Evolutionary conservation across 352 stramenopile genomes (phyloP).

Genomic region (Elongisporangium anandrum): DNA sequence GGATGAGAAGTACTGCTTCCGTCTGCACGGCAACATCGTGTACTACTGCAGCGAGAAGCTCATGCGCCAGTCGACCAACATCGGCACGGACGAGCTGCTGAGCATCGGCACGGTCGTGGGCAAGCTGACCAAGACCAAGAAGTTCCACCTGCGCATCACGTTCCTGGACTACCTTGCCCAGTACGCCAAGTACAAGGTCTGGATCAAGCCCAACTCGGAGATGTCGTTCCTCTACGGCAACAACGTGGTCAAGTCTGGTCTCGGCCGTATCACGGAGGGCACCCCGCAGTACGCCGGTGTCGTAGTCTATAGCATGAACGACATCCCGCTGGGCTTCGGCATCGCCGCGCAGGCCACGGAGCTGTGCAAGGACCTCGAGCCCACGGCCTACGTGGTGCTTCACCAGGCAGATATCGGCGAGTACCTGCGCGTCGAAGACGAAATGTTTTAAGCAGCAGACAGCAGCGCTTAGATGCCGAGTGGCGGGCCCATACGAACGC

Average conservation of each 20-base stretch:
- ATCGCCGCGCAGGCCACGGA: conserved; percentile 95
- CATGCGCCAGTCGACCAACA: conserved; percentile 95
- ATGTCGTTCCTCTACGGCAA: conserved; percentile 99
- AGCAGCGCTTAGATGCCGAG: background rate
- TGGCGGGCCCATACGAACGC: background rate
- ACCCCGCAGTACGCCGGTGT: conserved; percentile 98
- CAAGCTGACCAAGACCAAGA: conserved; percentile 99
- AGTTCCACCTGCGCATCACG: conserved; percentile 98
- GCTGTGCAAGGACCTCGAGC: conserved; percentile 94
- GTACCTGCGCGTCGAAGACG: conserved; percentile 98
- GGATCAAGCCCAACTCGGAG: conserved; percentile 99
- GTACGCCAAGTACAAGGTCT: conserved; percentile 99
- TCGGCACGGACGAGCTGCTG: conserved; percentile 93
- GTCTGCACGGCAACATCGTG: conserved; percentile 95
- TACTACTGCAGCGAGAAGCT: conserved; percentile 98
- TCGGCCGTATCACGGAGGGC: conserved; percentile 97
- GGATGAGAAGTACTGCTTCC: conserved; percentile 98
- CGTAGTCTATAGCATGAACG: conserved; percentile 98
- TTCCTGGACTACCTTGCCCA: conserved; percentile 98
- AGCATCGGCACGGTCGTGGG: conserved; percentile 97
- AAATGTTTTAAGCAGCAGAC: conserved; percentile 90
- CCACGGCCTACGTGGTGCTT: conserved; percentile 96
- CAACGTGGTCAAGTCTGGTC: conserved; percentile 97
- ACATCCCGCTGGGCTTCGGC: conserved; percentile 98
- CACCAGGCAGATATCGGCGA: conserved; percentile 99